Conservation (phyloP, 164 flowering plant genomes). For the Malania oleifera region DNA sequence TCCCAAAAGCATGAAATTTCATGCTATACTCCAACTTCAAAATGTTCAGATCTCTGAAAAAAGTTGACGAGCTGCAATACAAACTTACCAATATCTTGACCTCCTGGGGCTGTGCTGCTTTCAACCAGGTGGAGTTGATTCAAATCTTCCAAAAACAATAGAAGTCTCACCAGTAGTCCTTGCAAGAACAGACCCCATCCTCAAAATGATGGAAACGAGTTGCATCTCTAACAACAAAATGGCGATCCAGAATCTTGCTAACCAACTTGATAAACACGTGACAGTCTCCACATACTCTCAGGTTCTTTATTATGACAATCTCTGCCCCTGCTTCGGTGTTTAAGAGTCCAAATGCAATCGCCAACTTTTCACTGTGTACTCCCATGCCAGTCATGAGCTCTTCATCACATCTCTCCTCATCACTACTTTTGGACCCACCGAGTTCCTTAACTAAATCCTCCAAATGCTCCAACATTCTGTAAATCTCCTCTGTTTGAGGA, state of each 20-base stretch:
- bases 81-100: too few species aligned
- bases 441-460: constrained; percentile 36
- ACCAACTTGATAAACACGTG: constrained; percentile 66
- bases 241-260: constrained; percentile 59
- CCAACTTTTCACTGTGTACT: constrained; percentile 83
- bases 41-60: too few species aligned
- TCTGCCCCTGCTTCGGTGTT: constrained; percentile 46
- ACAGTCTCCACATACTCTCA: constrained; percentile 75
- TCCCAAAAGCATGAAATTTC: too few species aligned
- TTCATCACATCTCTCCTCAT: constrained; percentile 18
- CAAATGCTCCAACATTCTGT: constrained; percentile 48
- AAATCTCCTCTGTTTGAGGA: constrained; percentile 55
- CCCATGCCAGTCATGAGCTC: constrained; percentile 19
- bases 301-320: constrained; percentile 78
- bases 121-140: too few species aligned
- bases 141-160: neutral
- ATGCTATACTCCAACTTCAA: too few species aligned
- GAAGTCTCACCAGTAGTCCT: constrained; percentile 62
- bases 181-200: constrained; percentile 80
- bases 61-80: too few species aligned
- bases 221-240: constrained; percentile 73
- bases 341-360: constrained; percentile 68
- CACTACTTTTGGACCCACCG: constrained; percentile 11
- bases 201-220: constrained; percentile 84
- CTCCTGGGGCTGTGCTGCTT: too few species aligned